These are phyloP conservation scores for Agapanthus africanus DNA, from an alignment of 106 monocot species.

Conservation along the genomic window DNA sequence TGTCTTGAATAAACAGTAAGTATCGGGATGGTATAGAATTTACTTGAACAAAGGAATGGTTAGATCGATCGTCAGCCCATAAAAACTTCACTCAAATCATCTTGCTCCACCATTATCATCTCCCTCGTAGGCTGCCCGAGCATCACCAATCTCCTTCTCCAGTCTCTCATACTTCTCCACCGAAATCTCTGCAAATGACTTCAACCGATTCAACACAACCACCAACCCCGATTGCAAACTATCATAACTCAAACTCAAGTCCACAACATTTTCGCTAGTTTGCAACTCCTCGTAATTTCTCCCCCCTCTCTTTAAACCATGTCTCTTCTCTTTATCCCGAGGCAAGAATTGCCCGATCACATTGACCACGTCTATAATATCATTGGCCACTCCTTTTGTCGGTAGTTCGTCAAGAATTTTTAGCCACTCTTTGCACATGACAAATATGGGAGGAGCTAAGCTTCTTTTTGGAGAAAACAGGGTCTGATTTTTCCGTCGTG, in stretches of 20 bases:
- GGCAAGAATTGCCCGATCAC: conserved; percentile 38
- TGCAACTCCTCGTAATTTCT: conserved; percentile 12
- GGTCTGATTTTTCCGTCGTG: conserved; percentile 12
- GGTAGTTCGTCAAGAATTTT: conserved; percentile 33
- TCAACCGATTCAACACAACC: conserved; percentile 40
- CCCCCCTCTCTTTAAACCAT: conserved; percentile 8
- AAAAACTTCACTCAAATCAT: no score
- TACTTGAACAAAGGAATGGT: no score
- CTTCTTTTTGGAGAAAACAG: conserved; percentile 33
- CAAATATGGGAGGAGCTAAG: conserved; percentile 69
- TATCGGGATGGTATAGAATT: no score
- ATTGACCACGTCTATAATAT: conserved; percentile 48
- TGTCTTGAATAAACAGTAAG: no score
- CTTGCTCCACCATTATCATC: background rate
- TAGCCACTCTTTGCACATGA: conserved; percentile 74
- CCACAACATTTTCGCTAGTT: conserved; percentile 22
- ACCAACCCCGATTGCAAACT: conserved; percentile 41
- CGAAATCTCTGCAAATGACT: conserved; percentile 47
- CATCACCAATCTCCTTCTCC: conserved; percentile 17
- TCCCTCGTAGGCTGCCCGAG: conserved; percentile 32
- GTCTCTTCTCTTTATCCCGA: conserved; percentile 42
- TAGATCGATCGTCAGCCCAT: no score
- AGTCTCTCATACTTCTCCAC: conserved; percentile 47
- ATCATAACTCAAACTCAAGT: conserved; percentile 43
- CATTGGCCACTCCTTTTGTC: conserved; percentile 32